Evolutionary conservation across 2,329 filamentous ascomycete genomes (phyloP).

Genomic region (Drechslerella dactyloides): DNA sequence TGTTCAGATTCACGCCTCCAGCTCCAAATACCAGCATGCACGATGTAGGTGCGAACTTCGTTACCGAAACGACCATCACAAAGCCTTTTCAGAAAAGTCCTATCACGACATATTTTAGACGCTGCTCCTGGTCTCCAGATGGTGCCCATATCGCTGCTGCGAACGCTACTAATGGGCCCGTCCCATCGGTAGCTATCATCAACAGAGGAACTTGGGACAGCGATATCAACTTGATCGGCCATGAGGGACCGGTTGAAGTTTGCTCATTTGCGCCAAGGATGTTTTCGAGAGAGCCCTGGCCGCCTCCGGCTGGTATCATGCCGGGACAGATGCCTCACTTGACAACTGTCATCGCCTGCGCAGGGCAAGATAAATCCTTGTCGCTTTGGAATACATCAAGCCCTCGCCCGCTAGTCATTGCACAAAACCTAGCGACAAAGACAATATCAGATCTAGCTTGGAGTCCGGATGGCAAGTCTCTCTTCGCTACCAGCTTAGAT

Average conservation of each 20-base stretch:
- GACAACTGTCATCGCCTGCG: conserved; percentile 94
- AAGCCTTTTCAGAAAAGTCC: conserved; percentile 88
- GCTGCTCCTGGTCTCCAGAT: conserved; percentile 97
- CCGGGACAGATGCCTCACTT: conserved; percentile 59
- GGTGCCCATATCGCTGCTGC: conserved; percentile 96
- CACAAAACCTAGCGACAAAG: conserved; percentile 86
- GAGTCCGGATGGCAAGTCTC: conserved; percentile 85
- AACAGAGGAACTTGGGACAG: conserved; percentile 91
- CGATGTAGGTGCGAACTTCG: conserved; percentile 96
- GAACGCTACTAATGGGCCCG: conserved; percentile 95
- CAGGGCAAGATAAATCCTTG: conserved; percentile 92
- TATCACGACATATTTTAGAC: conserved; percentile 92
- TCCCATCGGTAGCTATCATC: conserved; percentile 95
- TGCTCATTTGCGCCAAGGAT: conserved; percentile 94
- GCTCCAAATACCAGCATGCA: conserved; percentile 89
- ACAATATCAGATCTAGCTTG: conserved; percentile 93
- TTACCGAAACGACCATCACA: conserved; percentile 88
- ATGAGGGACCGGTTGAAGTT: conserved; percentile 95
- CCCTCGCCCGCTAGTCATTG: conserved; percentile 84
- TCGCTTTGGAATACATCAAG: conserved; percentile 98
- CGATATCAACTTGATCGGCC: conserved; percentile 95
- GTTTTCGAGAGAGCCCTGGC: conserved; percentile 73
- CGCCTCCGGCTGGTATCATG: conserved; percentile 58
- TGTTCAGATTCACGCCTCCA: conserved; percentile 92
- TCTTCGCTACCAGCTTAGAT: conserved; percentile 87